Conservation (phyloP, 2,329 filamentous ascomycete species). For the Colletotrichum karsti region DNA sequence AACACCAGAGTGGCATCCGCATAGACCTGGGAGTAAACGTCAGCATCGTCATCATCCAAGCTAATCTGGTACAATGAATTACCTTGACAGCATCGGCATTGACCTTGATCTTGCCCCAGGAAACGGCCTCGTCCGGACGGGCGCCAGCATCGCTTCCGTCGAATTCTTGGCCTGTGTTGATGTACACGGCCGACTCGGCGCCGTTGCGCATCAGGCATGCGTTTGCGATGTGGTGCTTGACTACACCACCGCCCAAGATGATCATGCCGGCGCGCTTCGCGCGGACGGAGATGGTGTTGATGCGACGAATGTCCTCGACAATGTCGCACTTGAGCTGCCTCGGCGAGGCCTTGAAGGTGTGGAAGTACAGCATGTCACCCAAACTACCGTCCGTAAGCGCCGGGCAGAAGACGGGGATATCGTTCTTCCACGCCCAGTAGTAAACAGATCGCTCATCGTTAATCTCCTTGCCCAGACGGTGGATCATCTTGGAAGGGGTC, state of each 20-base stretch:
- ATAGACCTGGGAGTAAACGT: constrained; percentile 58
- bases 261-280: constrained; percentile 95
- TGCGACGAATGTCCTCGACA: constrained; percentile 89
- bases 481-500: constrained; percentile 94
- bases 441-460: constrained; percentile 91
- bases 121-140: constrained; percentile 93
- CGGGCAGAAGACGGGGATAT: constrained; percentile 97
- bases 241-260: constrained; percentile 90
- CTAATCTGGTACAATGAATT: constrained; percentile 33
- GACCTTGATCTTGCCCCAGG: constrained; percentile 97
- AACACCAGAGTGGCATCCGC: constrained; percentile 72
- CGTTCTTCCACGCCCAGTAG: constrained; percentile 97
- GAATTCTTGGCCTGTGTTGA: constrained; percentile 97
- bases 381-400: constrained; percentile 94
- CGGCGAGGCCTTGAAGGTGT: constrained; percentile 91
- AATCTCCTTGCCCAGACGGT: constrained; percentile 91
- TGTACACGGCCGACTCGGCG: constrained; percentile 95
- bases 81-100: constrained; percentile 92
- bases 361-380: constrained; percentile 98
- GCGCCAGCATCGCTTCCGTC: constrained; percentile 97
- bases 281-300: constrained; percentile 90
- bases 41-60: not conserved
- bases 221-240: constrained; percentile 99
- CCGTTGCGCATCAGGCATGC: constrained; percentile 98
- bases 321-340: constrained; percentile 86